Percentiles rank a stretch among this genome's conserved stretches.
Evolutionary conservation across 225 moss, liverwort and hornwort genomes (phyloP).

Genomic region (Polytrichum formosum): DNA sequence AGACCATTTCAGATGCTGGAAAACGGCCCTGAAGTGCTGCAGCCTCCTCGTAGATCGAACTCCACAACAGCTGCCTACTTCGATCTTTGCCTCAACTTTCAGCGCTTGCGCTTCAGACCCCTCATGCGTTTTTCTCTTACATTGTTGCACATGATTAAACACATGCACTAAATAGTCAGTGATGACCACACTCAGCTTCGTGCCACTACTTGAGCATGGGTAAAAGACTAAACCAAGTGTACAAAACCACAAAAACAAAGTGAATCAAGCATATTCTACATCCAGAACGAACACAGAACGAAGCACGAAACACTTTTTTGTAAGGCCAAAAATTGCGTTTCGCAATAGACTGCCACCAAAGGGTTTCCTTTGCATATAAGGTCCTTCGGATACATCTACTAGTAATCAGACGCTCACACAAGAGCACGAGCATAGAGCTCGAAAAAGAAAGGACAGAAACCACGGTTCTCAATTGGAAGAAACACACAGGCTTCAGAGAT

Average conservation of each 20-base stretch:
- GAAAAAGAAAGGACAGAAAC: background rate
- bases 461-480: no score
- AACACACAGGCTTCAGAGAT: background rate
- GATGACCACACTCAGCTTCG: background rate
- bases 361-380: no score
- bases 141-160: background rate
- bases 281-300: no score
- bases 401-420: background rate
- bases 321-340: no score
- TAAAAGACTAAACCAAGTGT: background rate
- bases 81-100: conserved; percentile 31
- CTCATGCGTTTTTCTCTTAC: conserved; percentile 27
- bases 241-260: no score
- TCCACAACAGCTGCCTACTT: conserved; percentile 3
- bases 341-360: no score
- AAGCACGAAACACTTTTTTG: no score
- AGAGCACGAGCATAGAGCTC: background rate
- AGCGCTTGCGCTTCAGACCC: conserved; percentile 29
- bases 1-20: background rate
- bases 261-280: no score
- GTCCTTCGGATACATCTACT: no score
- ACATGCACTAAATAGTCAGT: background rate
- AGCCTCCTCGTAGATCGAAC: background rate
- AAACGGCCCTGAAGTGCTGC: background rate
- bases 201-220: background rate